Evolutionary conservation across 257 asterid species (phyloP).

Genomic region (Capsicum chinense): DNA sequence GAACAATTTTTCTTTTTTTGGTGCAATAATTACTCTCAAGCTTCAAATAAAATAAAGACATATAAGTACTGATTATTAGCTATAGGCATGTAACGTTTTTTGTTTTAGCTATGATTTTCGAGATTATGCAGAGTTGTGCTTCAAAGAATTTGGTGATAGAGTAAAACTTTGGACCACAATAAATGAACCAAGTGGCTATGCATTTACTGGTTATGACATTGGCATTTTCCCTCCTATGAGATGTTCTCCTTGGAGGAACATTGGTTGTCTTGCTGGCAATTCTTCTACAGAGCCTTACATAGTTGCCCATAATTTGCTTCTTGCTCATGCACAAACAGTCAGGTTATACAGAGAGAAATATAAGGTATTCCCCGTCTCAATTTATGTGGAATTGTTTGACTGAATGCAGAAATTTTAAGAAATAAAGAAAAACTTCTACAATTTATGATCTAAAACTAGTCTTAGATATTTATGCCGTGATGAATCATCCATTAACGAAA

Average conservation of each 20-base stretch:
- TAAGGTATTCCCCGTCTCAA: neutral
- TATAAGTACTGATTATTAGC: too few relatives aligned
- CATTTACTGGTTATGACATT: constrained; percentile 10
- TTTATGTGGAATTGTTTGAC: neutral
- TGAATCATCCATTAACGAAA: too few relatives aligned
- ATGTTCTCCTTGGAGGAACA: constrained; percentile 23
- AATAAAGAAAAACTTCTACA: neutral
- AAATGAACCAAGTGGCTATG: constrained; percentile 25
- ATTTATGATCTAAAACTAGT: neutral
- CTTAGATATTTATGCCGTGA: too few relatives aligned
- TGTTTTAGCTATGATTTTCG: constrained; percentile 13
- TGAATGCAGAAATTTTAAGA: neutral
- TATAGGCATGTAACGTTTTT: neutral
- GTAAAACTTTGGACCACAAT: constrained; percentile 24
- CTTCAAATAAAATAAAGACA: too few relatives aligned
- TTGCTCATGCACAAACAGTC: constrained; percentile 13
- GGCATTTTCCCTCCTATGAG: neutral
- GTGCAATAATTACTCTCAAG: neutral
- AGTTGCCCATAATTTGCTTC: constrained; percentile 13
- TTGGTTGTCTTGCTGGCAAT: neutral
- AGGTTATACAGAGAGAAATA: constrained; percentile 8
- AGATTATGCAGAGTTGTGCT: constrained; percentile 26
- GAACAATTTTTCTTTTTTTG: neutral
- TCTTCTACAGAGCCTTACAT: constrained; percentile 21
- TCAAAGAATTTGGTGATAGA: constrained; percentile 28